phyloP scores from a whole-genome alignment of 1,284 basidiomycete genomes.

The Rhodotorula sp. region DNA sequence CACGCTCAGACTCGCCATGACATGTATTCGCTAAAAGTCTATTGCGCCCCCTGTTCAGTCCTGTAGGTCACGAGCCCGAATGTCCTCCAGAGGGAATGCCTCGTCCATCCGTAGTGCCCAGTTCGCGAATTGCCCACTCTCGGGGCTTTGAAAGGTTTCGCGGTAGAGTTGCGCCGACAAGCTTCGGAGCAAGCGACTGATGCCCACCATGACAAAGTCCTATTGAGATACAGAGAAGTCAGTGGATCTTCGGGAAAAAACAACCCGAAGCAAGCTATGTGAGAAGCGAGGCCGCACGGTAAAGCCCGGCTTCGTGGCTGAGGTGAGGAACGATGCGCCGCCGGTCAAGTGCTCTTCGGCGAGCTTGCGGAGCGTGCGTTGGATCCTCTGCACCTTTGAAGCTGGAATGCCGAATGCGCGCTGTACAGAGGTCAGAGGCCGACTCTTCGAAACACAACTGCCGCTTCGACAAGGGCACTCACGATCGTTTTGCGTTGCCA shows the following conservation, averaged over 20 bases:
- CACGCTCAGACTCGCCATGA: no score
- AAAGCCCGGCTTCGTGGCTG: neutral
- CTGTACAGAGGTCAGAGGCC: no score
- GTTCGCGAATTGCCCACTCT: neutral
- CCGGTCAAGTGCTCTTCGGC: neutral
- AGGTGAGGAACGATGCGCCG: neutral
- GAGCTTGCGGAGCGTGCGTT: neutral
- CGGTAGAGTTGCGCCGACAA: slow-evolving; percentile 1
- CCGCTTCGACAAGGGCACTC: neutral
- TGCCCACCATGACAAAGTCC: slow-evolving; percentile 18
- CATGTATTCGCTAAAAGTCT: no score
- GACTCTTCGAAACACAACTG: no score
- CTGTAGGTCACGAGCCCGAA: no score
- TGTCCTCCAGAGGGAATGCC: no score
- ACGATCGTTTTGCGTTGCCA: neutral
- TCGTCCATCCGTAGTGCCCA: slow-evolving; percentile 11
- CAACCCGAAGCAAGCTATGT: neutral
- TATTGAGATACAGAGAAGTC: neutral
- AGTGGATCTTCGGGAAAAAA: no score
- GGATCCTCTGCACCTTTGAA: neutral
- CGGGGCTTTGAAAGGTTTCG: slow-evolving; percentile 1
- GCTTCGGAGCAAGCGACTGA: slow-evolving; percentile 12
- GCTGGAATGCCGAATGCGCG: neutral
- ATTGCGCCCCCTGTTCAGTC: no score
- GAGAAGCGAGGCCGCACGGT: neutral